These are phyloP conservation scores for Saccharomycopsis sp. DNA, from an alignment of 805 yeast genomes.

Conservation along the genomic window DNA sequence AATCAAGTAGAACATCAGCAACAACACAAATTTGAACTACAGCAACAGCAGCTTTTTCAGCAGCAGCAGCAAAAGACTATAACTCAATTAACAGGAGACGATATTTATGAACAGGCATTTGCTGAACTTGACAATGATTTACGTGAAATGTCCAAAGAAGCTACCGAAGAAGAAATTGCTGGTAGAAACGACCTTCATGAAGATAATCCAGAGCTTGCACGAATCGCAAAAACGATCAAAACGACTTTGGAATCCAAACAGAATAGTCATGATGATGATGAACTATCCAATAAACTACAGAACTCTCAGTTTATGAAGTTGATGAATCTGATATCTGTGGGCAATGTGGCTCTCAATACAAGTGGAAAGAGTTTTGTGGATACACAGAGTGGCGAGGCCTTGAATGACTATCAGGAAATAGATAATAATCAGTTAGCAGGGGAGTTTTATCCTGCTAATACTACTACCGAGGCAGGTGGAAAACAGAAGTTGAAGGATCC, in stretches of 20 bases:
- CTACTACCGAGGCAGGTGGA: background rate
- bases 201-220: constrained; percentile 32
- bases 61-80: background rate
- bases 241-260: constrained; percentile 23
- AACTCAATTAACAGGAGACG: constrained; percentile 8
- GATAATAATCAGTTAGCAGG: background rate
- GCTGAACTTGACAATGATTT: constrained; percentile 25
- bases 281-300: constrained; percentile 33
- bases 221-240: constrained; percentile 35
- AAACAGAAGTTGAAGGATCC: constrained; percentile 13
- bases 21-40: background rate
- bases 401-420: background rate
- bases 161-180: background rate
- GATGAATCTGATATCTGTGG: constrained; percentile 34
- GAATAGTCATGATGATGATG: constrained; percentile 23
- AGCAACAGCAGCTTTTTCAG: too few relatives aligned
- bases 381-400: constrained; percentile 32
- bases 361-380: constrained; percentile 34
- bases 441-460: background rate
- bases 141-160: constrained; percentile 17
- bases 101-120: constrained; percentile 27
- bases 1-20: background rate
- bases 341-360: constrained; percentile 33
- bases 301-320: constrained; percentile 36
- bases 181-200: background rate